Evolutionary conservation across 2,329 filamentous ascomycete genomes (phyloP).

Genomic region (Colletotrichum sansevieriae): DNA sequence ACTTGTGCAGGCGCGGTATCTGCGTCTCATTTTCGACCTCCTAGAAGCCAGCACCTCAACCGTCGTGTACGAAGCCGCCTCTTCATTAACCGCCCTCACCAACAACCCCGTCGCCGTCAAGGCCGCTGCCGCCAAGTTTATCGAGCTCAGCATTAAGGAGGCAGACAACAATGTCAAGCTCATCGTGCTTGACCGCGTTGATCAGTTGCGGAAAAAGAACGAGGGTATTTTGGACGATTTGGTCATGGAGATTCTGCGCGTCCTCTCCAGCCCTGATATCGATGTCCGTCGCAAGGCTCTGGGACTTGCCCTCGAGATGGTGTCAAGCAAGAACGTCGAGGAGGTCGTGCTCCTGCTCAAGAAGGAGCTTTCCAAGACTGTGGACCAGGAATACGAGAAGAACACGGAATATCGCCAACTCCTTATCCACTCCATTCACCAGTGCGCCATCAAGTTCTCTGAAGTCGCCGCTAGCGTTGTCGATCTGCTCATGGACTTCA

Average conservation of each 20-base stretch:
- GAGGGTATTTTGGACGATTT: constrained; percentile 93
- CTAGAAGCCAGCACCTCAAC: constrained; percentile 93
- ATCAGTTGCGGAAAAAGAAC: constrained; percentile 87
- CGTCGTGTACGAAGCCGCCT: constrained; percentile 97
- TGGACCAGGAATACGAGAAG: constrained; percentile 99
- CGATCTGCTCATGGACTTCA: constrained; percentile 98
- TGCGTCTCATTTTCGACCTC: constrained; percentile 95
- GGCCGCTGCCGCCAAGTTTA: constrained; percentile 94
- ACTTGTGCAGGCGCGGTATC: constrained; percentile 79
- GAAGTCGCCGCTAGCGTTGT: constrained; percentile 98
- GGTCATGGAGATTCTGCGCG: constrained; percentile 96
- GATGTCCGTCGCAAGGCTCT: constrained; percentile 95
- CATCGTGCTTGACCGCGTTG: constrained; percentile 94
- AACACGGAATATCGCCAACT: constrained; percentile 95
- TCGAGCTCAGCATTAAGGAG: constrained; percentile 97
- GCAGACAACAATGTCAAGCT: constrained; percentile 99
- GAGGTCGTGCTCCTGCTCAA: constrained; percentile 96
- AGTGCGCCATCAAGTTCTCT: constrained; percentile 98
- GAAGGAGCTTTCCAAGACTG: constrained; percentile 97
- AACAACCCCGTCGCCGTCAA: constrained; percentile 98
- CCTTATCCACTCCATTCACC: constrained; percentile 96
- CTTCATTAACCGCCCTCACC: constrained; percentile 91
- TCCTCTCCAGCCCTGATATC: constrained; percentile 94
- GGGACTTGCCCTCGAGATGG: constrained; percentile 93
- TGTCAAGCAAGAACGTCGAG: constrained; percentile 98